Percentiles rank a stretch among this genome's conserved stretches.
Conservation (phyloP, 2,329 filamentous ascomycete species). For the Pseudocercospora cruenta region DNA sequence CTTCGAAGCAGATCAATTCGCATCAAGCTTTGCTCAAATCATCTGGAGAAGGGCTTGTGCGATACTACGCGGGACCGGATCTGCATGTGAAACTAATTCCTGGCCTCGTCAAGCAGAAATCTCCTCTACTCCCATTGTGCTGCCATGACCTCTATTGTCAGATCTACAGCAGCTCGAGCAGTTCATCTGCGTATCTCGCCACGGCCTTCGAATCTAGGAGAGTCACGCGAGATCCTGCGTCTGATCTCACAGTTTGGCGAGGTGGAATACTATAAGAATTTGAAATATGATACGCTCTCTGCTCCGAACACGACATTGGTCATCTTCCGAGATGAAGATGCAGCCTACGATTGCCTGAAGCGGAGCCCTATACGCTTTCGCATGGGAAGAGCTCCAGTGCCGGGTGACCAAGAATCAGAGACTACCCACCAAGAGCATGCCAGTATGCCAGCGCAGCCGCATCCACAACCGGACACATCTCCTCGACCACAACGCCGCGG, state of each 20-base stretch:
- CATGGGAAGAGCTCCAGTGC: constrained; percentile 37
- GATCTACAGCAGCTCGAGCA: constrained; percentile 45
- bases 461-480: constrained; percentile 8
- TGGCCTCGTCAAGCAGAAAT: background rate
- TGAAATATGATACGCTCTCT: constrained; percentile 51
- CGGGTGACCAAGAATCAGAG: constrained; percentile 18
- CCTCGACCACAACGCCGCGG: background rate
- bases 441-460: background rate
- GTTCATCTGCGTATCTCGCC: constrained; percentile 54
- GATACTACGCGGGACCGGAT: too few relatives aligned
- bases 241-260: constrained; percentile 55
- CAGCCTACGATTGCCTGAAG: constrained; percentile 47
- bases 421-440: background rate
- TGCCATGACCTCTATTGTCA: constrained; percentile 28
- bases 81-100: background rate
- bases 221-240: constrained; percentile 54
- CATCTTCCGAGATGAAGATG: constrained; percentile 48
- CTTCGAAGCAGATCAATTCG: too few relatives aligned
- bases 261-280: constrained; percentile 51
- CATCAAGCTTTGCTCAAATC: too few relatives aligned
- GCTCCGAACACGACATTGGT: constrained; percentile 49
- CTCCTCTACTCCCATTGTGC: background rate
- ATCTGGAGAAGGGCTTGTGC: too few relatives aligned
- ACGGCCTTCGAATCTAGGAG: constrained; percentile 51
- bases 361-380: constrained; percentile 53